Evolutionary conservation across 495 filamentous ascomycete species (phyloP).

Genomic region (Daldinia childiae): DNA sequence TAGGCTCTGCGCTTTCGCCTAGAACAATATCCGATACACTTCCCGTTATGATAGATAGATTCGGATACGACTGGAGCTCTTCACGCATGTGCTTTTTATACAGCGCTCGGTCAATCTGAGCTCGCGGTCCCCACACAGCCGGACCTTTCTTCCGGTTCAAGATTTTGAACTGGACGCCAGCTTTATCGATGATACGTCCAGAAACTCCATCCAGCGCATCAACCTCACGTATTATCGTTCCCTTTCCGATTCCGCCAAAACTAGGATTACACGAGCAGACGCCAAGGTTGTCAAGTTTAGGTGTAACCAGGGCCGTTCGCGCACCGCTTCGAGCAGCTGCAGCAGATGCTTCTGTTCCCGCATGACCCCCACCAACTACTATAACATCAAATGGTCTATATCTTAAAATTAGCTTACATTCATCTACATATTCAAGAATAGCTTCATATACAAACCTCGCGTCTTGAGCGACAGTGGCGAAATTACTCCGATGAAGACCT

Average conservation of each 20-base stretch:
- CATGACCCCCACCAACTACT: constrained; percentile 95
- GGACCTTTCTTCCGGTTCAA: constrained; percentile 91
- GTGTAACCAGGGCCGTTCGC: constrained; percentile 88
- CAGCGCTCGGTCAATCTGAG: constrained; percentile 92
- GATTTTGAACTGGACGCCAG: constrained; percentile 89
- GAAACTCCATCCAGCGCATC: constrained; percentile 94
- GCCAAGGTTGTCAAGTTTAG: constrained; percentile 85
- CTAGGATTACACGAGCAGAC: constrained; percentile 98
- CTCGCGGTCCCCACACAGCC: constrained; percentile 95
- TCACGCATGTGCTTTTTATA: constrained; percentile 93
- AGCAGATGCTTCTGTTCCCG: constrained; percentile 93
- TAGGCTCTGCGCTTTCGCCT: constrained; percentile 59
- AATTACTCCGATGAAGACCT: constrained; percentile 37
- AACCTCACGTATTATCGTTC: constrained; percentile 93
- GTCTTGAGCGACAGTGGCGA: constrained; percentile 52
- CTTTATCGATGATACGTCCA: constrained; percentile 90
- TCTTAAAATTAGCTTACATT: not conserved
- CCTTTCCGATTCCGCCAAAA: constrained; percentile 98
- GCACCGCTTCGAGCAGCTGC: constrained; percentile 91
- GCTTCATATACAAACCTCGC: constrained; percentile 42
- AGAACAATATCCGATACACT: constrained; percentile 93
- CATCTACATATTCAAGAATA: not conserved
- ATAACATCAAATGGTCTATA: constrained; percentile 86
- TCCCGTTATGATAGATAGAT: constrained; percentile 80
- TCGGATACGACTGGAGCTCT: constrained; percentile 79